Evolutionary conservation across 2,329 filamentous ascomycete species (phyloP).

Genomic region (Aspergillus fumigatiaffinis): DNA sequence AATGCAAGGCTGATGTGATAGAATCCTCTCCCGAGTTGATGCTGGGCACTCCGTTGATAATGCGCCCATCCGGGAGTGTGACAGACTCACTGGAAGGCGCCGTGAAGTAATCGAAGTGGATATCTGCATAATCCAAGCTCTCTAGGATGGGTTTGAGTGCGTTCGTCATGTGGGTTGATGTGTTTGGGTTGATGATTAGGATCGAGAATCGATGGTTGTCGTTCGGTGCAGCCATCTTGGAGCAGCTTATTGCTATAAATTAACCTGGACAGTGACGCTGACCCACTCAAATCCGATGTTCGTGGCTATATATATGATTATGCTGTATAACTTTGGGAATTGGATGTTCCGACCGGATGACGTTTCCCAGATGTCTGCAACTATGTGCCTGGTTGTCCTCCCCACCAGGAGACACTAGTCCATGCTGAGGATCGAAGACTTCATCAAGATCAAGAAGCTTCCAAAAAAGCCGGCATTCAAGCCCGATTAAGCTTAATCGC

Average conservation of each 20-base stretch:
- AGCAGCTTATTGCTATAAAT: slow-evolving; percentile 3
- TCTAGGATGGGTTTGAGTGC: slow-evolving; percentile 39
- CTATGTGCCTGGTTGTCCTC: background rate
- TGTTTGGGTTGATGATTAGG: slow-evolving; percentile 46
- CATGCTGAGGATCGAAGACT: background rate
- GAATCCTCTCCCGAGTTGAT: slow-evolving; percentile 76
- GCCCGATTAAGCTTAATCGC: background rate
- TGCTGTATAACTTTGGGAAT: background rate
- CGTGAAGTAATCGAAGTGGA: slow-evolving; percentile 39
- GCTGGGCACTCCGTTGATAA: slow-evolving; percentile 57
- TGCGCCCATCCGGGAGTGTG: slow-evolving; percentile 26
- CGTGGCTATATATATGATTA: background rate
- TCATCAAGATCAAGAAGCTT: background rate
- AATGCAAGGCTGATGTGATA: slow-evolving; percentile 57
- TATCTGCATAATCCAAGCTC: slow-evolving; percentile 32
- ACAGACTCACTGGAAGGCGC: slow-evolving; percentile 28
- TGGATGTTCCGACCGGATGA: background rate
- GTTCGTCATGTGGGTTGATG: slow-evolving; percentile 42
- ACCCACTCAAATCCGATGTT: background rate
- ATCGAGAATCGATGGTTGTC: slow-evolving; percentile 24
- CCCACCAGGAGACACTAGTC: background rate
- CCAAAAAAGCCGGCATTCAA: background rate
- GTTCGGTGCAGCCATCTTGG: slow-evolving; percentile 12
- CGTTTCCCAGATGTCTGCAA: background rate
- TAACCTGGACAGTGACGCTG: background rate